Evolutionary conservation across 1,139 yeast species (phyloP).

Genomic region (Pichia terricola): DNA sequence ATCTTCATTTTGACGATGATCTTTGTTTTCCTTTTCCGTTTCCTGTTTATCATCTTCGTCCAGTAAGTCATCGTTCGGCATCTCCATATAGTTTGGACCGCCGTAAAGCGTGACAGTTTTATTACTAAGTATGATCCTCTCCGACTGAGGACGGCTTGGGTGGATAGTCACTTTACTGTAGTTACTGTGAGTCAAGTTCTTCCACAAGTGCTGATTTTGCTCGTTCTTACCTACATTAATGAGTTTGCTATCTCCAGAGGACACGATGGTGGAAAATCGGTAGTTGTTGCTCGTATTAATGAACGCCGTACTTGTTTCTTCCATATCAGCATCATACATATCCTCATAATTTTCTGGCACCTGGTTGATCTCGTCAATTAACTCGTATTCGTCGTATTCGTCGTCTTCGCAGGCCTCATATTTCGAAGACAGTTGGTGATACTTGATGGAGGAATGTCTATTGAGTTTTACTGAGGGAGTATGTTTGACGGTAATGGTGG

Average conservation of each 20-base stretch:
- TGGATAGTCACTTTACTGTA: neutral
- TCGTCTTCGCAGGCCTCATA: constrained; percentile 1
- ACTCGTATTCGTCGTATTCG: neutral
- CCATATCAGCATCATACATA: neutral
- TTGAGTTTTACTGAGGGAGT: constrained; percentile 4
- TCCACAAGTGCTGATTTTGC: constrained; percentile 7
- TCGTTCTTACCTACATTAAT: neutral
- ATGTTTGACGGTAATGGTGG: constrained; percentile 4
- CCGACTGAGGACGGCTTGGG: neutral
- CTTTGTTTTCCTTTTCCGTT: neutral
- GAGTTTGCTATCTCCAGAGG: neutral
- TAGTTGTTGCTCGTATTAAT: neutral
- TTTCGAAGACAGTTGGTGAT: constrained; percentile 7
- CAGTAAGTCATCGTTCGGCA: too few relatives aligned
- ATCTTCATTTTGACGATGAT: neutral
- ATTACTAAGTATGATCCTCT: constrained; percentile 4
- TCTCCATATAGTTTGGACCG: neutral
- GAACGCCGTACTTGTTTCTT: constrained; percentile 1
- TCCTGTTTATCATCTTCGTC: neutral
- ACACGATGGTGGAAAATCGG: neutral
- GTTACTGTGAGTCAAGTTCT: constrained; percentile 2
- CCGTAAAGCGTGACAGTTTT: constrained; percentile 8
- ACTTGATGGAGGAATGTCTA: constrained; percentile 6
- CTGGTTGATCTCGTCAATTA: constrained; percentile 24
- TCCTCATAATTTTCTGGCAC: constrained; percentile 22